Percentiles rank a stretch among this genome's conserved stretches.
These are phyloP conservation scores for Lagenaria siceraria DNA, from an alignment of 306 rosid species.

Conservation along the genomic window DNA sequence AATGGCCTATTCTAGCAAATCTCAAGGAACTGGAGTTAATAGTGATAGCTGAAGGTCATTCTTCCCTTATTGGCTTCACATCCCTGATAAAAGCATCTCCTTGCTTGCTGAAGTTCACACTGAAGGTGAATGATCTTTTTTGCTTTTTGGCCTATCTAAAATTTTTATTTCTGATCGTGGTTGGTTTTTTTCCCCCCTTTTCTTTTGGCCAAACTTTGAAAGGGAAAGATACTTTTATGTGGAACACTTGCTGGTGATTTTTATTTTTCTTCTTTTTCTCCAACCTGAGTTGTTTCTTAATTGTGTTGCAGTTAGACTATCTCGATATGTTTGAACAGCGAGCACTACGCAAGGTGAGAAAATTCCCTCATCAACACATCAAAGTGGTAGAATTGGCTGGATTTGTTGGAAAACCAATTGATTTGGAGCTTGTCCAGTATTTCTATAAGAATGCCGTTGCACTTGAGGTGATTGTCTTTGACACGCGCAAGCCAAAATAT, in stretches of 20 bases:
- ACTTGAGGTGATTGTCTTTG: neutral
- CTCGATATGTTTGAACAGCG: neutral
- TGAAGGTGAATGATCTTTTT: neutral
- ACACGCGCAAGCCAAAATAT: neutral
- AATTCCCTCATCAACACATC: neutral
- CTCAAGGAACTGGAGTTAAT: neutral
- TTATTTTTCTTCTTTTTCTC: neutral
- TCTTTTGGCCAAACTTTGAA: neutral
- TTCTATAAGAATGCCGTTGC: neutral
- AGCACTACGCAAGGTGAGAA: neutral
- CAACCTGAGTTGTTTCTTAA: neutral
- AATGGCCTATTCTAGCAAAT: neutral
- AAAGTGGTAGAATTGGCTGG: neutral
- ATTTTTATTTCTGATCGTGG: neutral
- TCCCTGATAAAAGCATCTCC: conserved; percentile 5
- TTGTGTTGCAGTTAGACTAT: neutral
- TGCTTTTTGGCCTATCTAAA: neutral
- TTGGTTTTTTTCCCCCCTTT: neutral
- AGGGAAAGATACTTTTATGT: neutral
- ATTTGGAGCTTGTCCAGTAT: neutral
- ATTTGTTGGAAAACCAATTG: neutral
- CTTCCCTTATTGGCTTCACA: neutral
- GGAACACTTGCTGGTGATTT: neutral
- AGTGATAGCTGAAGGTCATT: neutral
- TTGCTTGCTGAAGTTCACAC: neutral